Conservation (phyloP, 2,329 filamentous ascomycete genomes). For the Samsoniella hepiali region DNA sequence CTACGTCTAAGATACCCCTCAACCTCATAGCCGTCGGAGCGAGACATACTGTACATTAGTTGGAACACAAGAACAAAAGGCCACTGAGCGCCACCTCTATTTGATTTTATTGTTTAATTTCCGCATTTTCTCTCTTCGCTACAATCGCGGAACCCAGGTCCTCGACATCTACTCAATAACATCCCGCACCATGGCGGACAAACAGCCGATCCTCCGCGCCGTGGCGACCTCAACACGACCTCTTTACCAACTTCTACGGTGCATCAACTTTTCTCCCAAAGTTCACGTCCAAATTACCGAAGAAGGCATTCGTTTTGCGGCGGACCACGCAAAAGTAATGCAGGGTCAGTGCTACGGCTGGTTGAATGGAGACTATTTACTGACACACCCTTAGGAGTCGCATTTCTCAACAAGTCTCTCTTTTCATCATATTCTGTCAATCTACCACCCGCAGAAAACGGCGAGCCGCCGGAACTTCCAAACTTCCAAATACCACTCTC, state of each 20-base stretch:
- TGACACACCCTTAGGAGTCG: slow-evolving; percentile 38
- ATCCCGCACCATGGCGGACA: slow-evolving; percentile 30
- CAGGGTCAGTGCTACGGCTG: slow-evolving; percentile 58
- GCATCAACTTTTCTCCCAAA: slow-evolving; percentile 57
- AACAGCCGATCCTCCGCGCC: slow-evolving; percentile 63
- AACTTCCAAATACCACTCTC: slow-evolving; percentile 84
- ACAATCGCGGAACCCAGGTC: slow-evolving; percentile 20
- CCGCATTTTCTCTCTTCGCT: slow-evolving; percentile 18
- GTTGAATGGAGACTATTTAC: slow-evolving; percentile 15
- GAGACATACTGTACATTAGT: slow-evolving; percentile 37
- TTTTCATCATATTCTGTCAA: slow-evolving; percentile 83
- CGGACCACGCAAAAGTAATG: slow-evolving; percentile 85
- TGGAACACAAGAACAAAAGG: slow-evolving; percentile 33
- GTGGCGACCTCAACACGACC: slow-evolving; percentile 76
- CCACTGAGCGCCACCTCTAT: slow-evolving; percentile 28
- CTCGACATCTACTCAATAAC: slow-evolving; percentile 18
- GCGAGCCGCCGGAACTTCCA: slow-evolving; percentile 48
- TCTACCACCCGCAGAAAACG: slow-evolving; percentile 37
- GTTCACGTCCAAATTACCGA: slow-evolving; percentile 71
- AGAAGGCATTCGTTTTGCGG: slow-evolving; percentile 82
- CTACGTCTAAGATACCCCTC: slow-evolving; percentile 74
- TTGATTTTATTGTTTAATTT: slow-evolving; percentile 22
- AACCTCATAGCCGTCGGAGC: slow-evolving; percentile 30
- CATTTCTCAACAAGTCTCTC: slow-evolving; percentile 82
- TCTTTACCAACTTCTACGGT: slow-evolving; percentile 61